Evolutionary conservation across 768 basidiomycete species (phyloP).

Genomic region (Kwoniella pini): DNA sequence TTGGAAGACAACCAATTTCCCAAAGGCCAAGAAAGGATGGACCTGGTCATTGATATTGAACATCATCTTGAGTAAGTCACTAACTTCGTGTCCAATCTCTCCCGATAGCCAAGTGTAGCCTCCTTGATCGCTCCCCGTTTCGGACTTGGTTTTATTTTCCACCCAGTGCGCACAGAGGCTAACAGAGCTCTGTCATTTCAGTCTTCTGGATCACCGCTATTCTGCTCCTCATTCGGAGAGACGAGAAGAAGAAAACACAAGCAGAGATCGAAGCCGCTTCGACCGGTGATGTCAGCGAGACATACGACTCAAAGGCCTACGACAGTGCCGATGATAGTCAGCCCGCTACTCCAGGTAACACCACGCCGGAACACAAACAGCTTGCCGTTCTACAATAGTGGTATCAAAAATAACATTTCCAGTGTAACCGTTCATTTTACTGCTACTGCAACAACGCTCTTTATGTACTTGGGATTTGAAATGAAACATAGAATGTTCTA

Average conservation of each 20-base stretch:
- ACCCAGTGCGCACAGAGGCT: too few species aligned
- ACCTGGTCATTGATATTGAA: conserved; percentile 32
- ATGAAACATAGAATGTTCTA: too few species aligned
- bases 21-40: conserved; percentile 39
- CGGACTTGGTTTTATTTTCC: too few species aligned
- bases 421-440: too few species aligned
- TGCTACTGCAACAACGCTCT: too few species aligned
- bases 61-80: conserved; percentile 37
- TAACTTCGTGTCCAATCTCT: neutral
- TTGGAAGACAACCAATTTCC: conserved; percentile 46
- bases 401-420: too few species aligned
- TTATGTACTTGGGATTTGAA: too few species aligned
- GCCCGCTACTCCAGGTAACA: neutral
- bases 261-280: neutral
- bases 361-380: neutral
- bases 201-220: conserved; percentile 31
- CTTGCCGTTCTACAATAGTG: neutral
- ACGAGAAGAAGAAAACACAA: conserved; percentile 20
- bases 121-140: too few species aligned
- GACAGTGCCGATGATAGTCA: conserved; percentile 1
- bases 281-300: neutral
- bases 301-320: neutral
- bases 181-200: conserved; percentile 4
- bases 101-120: too few species aligned
- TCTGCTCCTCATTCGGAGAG: conserved; percentile 26